These are phyloP conservation scores for Wickerhamiella dianesei DNA, from an alignment of 805 yeast species.

Conservation along the genomic window DNA sequence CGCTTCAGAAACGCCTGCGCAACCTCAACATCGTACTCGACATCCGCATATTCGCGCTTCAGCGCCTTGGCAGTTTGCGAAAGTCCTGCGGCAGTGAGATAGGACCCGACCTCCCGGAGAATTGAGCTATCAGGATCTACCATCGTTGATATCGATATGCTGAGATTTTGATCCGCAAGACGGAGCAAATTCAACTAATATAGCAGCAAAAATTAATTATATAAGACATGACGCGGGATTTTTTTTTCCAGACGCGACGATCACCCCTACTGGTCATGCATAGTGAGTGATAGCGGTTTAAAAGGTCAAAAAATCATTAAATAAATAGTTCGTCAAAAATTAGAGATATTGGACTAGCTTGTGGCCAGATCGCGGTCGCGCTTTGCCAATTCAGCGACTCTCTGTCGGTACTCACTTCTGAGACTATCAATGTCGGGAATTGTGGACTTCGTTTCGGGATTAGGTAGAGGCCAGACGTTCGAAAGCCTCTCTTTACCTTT, in stretches of 20 bases:
- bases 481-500: neutral
- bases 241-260: too few relatives aligned
- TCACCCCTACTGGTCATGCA: too few relatives aligned
- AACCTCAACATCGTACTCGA: constrained; percentile 18
- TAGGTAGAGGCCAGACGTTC: neutral
- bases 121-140: constrained; percentile 14
- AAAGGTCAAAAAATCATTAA: neutral
- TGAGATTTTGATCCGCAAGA: too few relatives aligned
- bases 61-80: constrained; percentile 24
- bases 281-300: too few relatives aligned
- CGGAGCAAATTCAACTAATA: too few relatives aligned
- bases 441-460: neutral
- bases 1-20: constrained; percentile 16
- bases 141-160: constrained; percentile 5
- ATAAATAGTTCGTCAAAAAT: neutral
- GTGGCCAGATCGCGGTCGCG: neutral
- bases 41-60: constrained; percentile 17
- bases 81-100: constrained; percentile 23
- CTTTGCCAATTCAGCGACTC: neutral
- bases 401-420: neutral
- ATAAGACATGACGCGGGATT: too few relatives aligned
- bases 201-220: too few relatives aligned
- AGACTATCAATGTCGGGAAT: neutral
- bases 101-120: constrained; percentile 23
- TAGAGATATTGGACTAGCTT: neutral